Percentiles rank a stretch among this genome's conserved stretches.
These are phyloP conservation scores for Psilocybe cyanescens DNA, from an alignment of 768 basidiomycete genomes.

Conservation along the genomic window DNA sequence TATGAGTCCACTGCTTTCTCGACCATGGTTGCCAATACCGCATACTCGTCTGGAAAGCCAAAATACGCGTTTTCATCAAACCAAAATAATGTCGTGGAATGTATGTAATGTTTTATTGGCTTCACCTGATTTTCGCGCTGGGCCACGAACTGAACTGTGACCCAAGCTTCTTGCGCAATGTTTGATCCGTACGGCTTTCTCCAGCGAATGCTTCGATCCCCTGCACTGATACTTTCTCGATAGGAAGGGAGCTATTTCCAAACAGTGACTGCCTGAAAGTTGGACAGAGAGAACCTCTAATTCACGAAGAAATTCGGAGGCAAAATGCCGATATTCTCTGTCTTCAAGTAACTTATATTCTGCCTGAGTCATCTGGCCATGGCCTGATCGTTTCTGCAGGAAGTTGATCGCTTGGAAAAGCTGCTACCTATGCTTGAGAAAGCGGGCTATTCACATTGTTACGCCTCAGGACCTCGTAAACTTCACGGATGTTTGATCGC, in stretches of 20 bases:
- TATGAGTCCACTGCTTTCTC: conserved; percentile 26
- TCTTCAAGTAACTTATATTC: conserved; percentile 64
- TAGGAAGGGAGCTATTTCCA: conserved; percentile 83
- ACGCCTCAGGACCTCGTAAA: conserved; percentile 74
- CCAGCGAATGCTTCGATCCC: not conserved
- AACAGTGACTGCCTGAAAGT: conserved; percentile 86
- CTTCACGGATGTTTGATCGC: conserved; percentile 87
- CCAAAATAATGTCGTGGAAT: conserved; percentile 84
- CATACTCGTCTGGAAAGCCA: conserved; percentile 19
- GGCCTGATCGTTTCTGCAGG: conserved; percentile 46
- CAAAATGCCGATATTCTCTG: conserved; percentile 84
- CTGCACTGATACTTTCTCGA: not conserved
- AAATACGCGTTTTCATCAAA: conserved; percentile 28
- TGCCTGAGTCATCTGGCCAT: not conserved
- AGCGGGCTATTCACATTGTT: conserved; percentile 67
- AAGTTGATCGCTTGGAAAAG: conserved; percentile 83
- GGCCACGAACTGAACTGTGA: conserved; percentile 15
- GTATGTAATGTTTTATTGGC: conserved; percentile 48
- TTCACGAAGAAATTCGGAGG: conserved; percentile 72
- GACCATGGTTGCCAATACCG: conserved; percentile 44
- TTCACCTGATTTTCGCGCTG: not conserved
- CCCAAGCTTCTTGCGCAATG: conserved; percentile 75
- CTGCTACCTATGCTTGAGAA: conserved; percentile 67
- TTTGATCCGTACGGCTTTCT: conserved; percentile 64
- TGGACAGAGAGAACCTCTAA: conserved; percentile 71